Evolutionary conservation across 2,329 filamentous ascomycete species (phyloP).

Genomic region (Monilinia fructicola): DNA sequence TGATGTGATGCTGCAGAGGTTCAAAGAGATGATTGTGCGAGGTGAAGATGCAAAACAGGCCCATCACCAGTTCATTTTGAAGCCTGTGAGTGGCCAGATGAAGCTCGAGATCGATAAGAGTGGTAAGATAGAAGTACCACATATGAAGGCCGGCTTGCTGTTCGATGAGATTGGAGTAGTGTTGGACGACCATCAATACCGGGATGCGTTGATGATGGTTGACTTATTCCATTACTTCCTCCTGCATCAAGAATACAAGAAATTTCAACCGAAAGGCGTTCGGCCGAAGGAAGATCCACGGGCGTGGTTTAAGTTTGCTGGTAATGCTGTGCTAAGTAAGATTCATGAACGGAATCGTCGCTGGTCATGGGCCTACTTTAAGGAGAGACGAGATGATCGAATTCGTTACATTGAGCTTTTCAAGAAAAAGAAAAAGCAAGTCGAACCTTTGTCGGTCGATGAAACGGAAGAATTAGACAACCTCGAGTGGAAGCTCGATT

Average conservation of each 20-base stretch:
- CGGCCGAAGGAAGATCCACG: constrained; percentile 84
- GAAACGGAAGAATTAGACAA: constrained; percentile 72
- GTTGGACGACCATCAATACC: constrained; percentile 96
- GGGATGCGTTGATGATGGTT: constrained; percentile 95
- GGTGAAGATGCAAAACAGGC: constrained; percentile 56
- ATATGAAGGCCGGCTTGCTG: constrained; percentile 84
- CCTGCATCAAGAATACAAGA: constrained; percentile 95
- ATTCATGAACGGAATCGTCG: constrained; percentile 91
- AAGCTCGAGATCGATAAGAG: constrained; percentile 96
- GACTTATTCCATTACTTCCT: constrained; percentile 99
- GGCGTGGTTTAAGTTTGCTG: constrained; percentile 91
- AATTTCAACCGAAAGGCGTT: constrained; percentile 77
- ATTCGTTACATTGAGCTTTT: constrained; percentile 88
- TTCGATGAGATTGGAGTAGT: constrained; percentile 98
- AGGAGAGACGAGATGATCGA: constrained; percentile 86
- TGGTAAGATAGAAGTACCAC: constrained; percentile 73
- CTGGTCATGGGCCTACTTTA: constrained; percentile 97
- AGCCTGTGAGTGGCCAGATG: constrained; percentile 91
- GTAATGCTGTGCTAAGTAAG: constrained; percentile 82
- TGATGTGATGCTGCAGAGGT: constrained; percentile 72
- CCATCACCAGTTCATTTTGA: constrained; percentile 88
- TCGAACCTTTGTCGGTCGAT: constrained; percentile 62
- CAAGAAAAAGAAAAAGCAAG: constrained; percentile 80
- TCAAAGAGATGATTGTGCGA: constrained; percentile 77
- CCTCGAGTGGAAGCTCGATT: constrained; percentile 84